Percentiles rank a stretch among this genome's conserved stretches.
Conservation (phyloP, 2,329 filamentous ascomycete genomes). For the Fusarium aywerte region DNA sequence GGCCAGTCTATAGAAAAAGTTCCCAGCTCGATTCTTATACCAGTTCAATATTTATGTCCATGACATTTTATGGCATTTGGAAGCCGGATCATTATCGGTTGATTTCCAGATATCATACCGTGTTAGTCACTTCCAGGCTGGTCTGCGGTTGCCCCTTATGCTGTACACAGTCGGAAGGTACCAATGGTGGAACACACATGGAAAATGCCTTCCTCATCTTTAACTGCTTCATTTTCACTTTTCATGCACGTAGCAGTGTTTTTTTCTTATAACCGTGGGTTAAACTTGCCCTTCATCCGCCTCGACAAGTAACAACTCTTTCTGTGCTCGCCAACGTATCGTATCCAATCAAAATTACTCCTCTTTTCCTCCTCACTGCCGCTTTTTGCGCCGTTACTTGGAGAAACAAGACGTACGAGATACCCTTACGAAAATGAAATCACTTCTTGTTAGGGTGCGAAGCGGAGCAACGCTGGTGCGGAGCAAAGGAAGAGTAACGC, state of each 20-base stretch:
- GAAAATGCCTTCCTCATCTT: conserved; percentile 14
- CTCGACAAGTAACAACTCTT: background rate
- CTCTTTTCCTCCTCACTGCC: conserved; percentile 28
- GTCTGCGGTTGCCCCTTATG: background rate
- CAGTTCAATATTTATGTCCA: background rate
- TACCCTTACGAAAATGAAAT: conserved; percentile 26
- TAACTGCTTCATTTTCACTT: background rate
- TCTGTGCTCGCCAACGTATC: background rate
- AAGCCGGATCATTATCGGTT: conserved; percentile 11
- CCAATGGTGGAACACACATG: background rate
- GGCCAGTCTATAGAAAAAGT: background rate
- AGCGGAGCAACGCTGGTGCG: conserved; percentile 38
- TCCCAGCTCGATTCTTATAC: background rate
- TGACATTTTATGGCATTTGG: background rate
- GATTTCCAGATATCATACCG: conserved; percentile 1
- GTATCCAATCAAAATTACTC: conserved; percentile 22
- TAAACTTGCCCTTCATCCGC: background rate
- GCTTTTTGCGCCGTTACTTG: conserved; percentile 39
- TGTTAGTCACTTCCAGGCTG: conserved; percentile 3
- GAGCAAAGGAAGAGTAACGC: conserved; percentile 42
- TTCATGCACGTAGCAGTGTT: background rate
- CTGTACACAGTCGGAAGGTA: conserved; percentile 19
- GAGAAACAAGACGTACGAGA: conserved; percentile 22
- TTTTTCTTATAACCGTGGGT: background rate
- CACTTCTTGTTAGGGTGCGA: conserved; percentile 29